These are phyloP conservation scores for Trichoderma simmonsii DNA, from an alignment of 2,329 filamentous ascomycete genomes.

Conservation along the genomic window DNA sequence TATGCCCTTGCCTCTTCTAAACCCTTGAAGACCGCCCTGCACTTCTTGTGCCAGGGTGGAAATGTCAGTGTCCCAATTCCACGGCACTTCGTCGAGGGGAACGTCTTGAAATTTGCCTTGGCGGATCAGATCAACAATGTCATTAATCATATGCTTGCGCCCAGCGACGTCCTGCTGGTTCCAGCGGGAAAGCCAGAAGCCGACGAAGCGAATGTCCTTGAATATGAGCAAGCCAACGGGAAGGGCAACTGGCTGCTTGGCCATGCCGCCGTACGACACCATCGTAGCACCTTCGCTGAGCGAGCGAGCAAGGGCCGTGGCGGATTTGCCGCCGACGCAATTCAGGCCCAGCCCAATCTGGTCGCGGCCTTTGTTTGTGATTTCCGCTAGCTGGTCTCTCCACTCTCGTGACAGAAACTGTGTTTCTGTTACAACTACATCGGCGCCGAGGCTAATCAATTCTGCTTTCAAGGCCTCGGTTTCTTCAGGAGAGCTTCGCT, in stretches of 20 bases:
- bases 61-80: conserved; percentile 78
- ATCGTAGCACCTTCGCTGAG: conserved; percentile 68
- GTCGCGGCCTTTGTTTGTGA: conserved; percentile 70
- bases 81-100: conserved; percentile 76
- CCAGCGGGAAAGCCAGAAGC: conserved; percentile 95
- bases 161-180: conserved; percentile 69
- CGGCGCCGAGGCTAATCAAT: conserved; percentile 53
- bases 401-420: conserved; percentile 59
- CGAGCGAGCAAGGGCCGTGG: conserved; percentile 72
- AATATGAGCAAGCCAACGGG: conserved; percentile 89
- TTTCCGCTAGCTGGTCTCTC: conserved; percentile 55
- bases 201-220: conserved; percentile 82
- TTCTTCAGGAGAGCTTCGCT: conserved; percentile 61
- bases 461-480: conserved; percentile 59
- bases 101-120: conserved; percentile 77
- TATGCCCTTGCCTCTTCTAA: conserved; percentile 82
- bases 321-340: conserved; percentile 87
- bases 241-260: conserved; percentile 76
- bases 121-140: conserved; percentile 74
- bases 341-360: conserved; percentile 78
- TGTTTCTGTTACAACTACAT: conserved; percentile 54
- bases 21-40: conserved; percentile 79
- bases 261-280: conserved; percentile 96
- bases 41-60: conserved; percentile 68
- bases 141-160: conserved; percentile 77